Conservation (phyloP, 345 rosid genomes). For the Chamaenerion angustifolium region DNA sequence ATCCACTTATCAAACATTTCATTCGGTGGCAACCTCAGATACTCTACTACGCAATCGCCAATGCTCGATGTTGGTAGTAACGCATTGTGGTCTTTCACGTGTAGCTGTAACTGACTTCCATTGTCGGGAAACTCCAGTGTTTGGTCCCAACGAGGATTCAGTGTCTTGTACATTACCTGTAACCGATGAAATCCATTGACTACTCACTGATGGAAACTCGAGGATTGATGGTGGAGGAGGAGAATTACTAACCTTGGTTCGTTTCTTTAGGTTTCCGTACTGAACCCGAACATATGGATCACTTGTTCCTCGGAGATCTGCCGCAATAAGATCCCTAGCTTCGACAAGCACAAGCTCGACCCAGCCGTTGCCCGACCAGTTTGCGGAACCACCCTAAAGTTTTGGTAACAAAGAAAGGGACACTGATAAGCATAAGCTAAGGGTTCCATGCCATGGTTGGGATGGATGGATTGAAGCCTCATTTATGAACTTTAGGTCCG, state of each 20-base stretch:
- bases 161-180: slow-evolving; percentile 66
- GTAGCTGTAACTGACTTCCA: slow-evolving; percentile 59
- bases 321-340: slow-evolving; percentile 80
- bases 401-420: not conserved
- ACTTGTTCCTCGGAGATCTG: slow-evolving; percentile 94
- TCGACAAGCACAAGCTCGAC: slow-evolving; percentile 79
- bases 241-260: slow-evolving; percentile 55
- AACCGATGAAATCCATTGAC: slow-evolving; percentile 5
- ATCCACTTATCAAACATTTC: slow-evolving; percentile 85
- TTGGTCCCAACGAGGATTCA: slow-evolving; percentile 79
- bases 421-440: not conserved
- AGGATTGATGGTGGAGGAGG: not conserved
- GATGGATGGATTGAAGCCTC: too few species aligned
- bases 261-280: slow-evolving; percentile 64
- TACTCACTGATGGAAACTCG: not conserved
- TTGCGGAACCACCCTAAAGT: slow-evolving; percentile 34
- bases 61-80: slow-evolving; percentile 73
- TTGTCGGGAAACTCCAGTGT: slow-evolving; percentile 83
- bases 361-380: slow-evolving; percentile 53
- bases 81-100: slow-evolving; percentile 83
- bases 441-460: too few species aligned
- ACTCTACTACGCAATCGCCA: slow-evolving; percentile 76
- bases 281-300: slow-evolving; percentile 96
- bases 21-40: slow-evolving; percentile 71
- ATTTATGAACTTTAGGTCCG: too few species aligned